Evolutionary conservation across 441 rosid species (phyloP), one percentile per base, ranked within the genome.

Genomic region (Populus hybrid): DNA sequence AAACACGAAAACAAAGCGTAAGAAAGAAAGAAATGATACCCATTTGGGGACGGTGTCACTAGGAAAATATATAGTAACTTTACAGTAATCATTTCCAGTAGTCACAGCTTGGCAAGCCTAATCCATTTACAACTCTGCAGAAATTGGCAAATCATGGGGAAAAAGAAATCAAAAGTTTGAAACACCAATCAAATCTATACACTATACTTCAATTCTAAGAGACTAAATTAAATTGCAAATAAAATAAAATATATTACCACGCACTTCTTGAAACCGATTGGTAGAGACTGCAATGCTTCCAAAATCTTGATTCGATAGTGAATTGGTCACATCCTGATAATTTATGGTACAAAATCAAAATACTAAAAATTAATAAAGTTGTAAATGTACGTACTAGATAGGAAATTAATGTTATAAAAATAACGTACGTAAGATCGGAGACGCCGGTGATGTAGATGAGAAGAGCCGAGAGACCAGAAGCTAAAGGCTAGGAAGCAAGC

Each of bases 81-180:
- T 82, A 77, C 99, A 96, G 46, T 89, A 78, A 86, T 90, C 92
- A 70, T 80, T 86, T 74, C 93, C 96, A 18, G 21, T 57, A 73
- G 81, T 75, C 64, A 82, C 79, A 75, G 97, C 97, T 82, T 86
- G n/a, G 84, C 83, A 94, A 85, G 70, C 98, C 99, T 82, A 96
- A 86, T 30, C 98, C 98, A 82, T 96, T 96, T 72, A 92, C 96
- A n/a, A 71, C 85, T 83, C 98, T 96, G 87, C 86, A 90, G n/a
- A 32, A 80, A 82, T 74, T 71, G 73, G 21, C 63, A 72, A 74
- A 84, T 66, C 42, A 19, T 69, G 69, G 75, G 75, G 65, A 42
- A 71, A 71, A 72, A 57, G 23, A 32, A n/a, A 35, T 21, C 28
- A 26, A 42, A 42, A 38, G 30, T 10, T 53, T 18, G 16, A 23